Evolutionary conservation across 306 rosid genomes (phyloP).

Genomic region (Vicia faba): DNA sequence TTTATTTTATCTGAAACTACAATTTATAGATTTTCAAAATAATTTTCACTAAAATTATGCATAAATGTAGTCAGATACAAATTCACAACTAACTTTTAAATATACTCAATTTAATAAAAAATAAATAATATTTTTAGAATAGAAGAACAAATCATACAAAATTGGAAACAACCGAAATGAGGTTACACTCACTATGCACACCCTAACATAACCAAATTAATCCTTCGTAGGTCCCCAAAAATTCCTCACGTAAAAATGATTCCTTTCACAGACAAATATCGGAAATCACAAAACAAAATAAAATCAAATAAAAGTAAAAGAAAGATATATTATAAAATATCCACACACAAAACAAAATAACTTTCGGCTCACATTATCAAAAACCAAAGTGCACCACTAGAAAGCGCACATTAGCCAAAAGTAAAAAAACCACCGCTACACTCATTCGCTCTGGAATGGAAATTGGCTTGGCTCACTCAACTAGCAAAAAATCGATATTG

Average conservation of each 20-base stretch:
- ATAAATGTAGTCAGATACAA: no score
- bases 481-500: no score
- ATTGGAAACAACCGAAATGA: not conserved
- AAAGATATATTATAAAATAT: no score
- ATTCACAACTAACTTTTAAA: no score
- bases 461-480: no score
- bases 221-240: not conserved
- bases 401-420: slow-evolving; percentile 29
- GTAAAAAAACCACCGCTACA: not conserved
- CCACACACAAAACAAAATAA: slow-evolving; percentile 21
- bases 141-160: not conserved
- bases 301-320: slow-evolving; percentile 11
- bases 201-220: not conserved
- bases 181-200: not conserved
- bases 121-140: no score
- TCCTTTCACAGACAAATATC: not conserved
- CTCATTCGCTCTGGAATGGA: no score
- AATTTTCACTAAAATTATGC: no score
- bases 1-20: no score
- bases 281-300: slow-evolving; percentile 2
- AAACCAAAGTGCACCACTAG: not conserved
- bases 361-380: slow-evolving; percentile 36
- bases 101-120: no score
- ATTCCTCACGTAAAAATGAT: slow-evolving; percentile 1
- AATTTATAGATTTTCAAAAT: no score